Base-by-base conservation (phyloP, 768 basidiomycete genomes). In the Hericium erinaceus region DNA sequence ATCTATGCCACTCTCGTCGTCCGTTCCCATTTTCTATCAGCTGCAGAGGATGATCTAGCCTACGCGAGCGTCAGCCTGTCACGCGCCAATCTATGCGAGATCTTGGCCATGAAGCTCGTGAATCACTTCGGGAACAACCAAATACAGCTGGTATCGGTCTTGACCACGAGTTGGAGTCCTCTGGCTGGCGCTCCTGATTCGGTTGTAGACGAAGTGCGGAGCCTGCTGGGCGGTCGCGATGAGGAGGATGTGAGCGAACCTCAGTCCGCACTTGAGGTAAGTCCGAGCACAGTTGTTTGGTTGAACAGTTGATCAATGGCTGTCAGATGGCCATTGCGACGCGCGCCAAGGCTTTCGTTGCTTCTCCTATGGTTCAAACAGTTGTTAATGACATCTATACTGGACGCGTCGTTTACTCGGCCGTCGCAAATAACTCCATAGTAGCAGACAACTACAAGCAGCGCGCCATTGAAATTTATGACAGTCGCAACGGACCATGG, bases 361-460 rank as follows among this genome's bases (percentile, higher is more conserved):
- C 92, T 1, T 82, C 87, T 0, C 84, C 92, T 0, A 78, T 97
- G 22, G 84, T 92, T 3, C 95, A 98, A 68, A 83, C 83, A 55
- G 85, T 97, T 26, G 82, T 98, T 39, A 85, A 86, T 63, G 88
- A 93, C 55, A 90, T 99, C 52, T 89, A 94, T 69, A 75, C 81
- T 3, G 95, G 89, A n/a, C 77, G 81, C 7, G 80, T 91, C 38
- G 77, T 89, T 15, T 81, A 84, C 10, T 71, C 80, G 55, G 69
- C 79, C 5, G 76, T 81, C 7, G 70, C 74, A 0, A 79, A 73
- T 51, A 83, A 86, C 24, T 88, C 92, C 1, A 80, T 98, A 53
- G 77, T 98, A 8, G 85, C 87, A 16, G 95, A 98, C 69, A 89
- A 91, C 65, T 98, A 98, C 74, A 92, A 90, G 71, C 81, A 80